Evolutionary conservation across 1,284 basidiomycete species (phyloP).

Genomic region (Moesziomyces parantarcticus): DNA sequence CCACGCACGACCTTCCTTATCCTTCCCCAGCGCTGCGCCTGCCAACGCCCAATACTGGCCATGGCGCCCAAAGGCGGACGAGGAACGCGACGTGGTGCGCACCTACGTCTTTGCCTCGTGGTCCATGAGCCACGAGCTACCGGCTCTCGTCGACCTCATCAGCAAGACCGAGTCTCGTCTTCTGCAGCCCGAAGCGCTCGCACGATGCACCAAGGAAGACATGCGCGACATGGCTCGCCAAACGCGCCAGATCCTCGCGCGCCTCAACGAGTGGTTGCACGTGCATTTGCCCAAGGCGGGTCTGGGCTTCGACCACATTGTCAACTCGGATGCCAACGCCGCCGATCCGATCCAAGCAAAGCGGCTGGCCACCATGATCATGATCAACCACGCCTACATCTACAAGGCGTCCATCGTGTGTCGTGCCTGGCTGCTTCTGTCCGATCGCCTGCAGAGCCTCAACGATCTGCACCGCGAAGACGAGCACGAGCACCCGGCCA

Average conservation of each 20-base stretch:
- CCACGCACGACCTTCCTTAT: neutral
- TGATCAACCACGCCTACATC: conserved; percentile 27
- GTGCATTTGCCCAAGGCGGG: conserved; percentile 9
- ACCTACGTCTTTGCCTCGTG: conserved; percentile 1
- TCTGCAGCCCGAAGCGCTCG: conserved; percentile 19
- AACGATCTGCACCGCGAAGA: conserved; percentile 8
- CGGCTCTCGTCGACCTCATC: conserved; percentile 16
- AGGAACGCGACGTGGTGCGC: conserved; percentile 13
- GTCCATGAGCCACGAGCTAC: conserved; percentile 15
- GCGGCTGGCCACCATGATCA: conserved; percentile 13
- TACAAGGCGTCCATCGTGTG: conserved; percentile 34
- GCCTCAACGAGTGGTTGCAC: conserved; percentile 24
- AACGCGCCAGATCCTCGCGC: conserved; percentile 21
- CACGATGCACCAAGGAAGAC: conserved; percentile 26
- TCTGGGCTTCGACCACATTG: conserved; percentile 14
- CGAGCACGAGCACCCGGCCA: conserved; percentile 13
- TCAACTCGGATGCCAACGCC: conserved; percentile 7
- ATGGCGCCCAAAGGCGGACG: conserved; percentile 12
- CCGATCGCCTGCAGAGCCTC: conserved; percentile 27
- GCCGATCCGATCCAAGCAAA: conserved; percentile 17
- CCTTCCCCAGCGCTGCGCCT: neutral
- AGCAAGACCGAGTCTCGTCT: conserved; percentile 16
- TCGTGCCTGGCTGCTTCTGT: conserved; percentile 28
- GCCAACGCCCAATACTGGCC: neutral
- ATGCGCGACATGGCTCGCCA: conserved; percentile 28